These are phyloP conservation scores for Pseudogymnoascus sp. DNA, from an alignment of 2,329 filamentous ascomycete genomes.

Conservation along the genomic window DNA sequence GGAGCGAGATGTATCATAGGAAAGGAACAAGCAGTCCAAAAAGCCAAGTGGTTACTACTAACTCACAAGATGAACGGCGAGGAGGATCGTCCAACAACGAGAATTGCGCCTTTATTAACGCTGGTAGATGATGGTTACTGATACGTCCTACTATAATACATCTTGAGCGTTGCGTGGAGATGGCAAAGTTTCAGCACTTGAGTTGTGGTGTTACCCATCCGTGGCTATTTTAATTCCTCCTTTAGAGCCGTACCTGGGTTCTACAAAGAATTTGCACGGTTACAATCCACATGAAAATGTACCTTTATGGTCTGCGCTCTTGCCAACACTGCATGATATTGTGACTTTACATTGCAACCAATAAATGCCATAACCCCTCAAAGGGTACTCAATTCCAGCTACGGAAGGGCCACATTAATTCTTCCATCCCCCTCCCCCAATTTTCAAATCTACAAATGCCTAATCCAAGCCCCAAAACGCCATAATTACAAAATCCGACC, in stretches of 20 bases:
- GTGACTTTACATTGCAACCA: not conserved
- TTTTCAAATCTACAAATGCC: not conserved
- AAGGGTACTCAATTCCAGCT: constrained; percentile 1
- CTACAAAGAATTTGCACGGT: not conserved
- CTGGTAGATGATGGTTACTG: not conserved
- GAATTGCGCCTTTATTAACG: not conserved
- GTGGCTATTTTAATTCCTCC: not conserved
- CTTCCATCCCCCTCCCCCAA: not conserved
- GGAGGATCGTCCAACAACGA: not conserved
- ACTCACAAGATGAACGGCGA: not conserved
- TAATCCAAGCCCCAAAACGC: not conserved
- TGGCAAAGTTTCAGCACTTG: not conserved
- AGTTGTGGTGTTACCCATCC: not conserved
- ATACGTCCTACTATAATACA: not conserved
- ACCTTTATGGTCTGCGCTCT: not conserved
- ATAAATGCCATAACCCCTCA: not conserved
- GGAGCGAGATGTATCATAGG: not conserved
- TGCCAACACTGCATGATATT: not conserved
- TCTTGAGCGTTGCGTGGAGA: not conserved
- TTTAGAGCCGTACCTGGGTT: not conserved
- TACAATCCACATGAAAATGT: not conserved
- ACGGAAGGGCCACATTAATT: not conserved
- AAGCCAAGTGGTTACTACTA: not conserved
- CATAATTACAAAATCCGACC: not conserved
- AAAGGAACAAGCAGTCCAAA: not conserved